These are phyloP conservation scores for Hibiscus tridactylites DNA, from an alignment of 345 rosid species.

Conservation along the genomic window DNA sequence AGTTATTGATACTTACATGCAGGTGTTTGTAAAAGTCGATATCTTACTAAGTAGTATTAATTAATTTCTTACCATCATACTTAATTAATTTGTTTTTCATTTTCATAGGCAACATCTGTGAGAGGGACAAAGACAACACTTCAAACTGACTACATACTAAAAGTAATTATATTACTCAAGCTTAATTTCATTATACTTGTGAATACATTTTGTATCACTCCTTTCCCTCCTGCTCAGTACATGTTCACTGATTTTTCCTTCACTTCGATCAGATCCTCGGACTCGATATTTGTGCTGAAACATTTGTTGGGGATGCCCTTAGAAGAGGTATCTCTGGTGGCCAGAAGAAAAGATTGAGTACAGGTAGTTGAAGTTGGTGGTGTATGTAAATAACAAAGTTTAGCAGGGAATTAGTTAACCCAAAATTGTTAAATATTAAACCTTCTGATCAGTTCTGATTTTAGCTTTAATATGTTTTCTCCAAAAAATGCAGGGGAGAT, in stretches of 20 bases:
- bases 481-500: conserved; percentile 46
- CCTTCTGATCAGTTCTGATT: neutral
- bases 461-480: neutral
- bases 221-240: neutral
- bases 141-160: conserved; percentile 44
- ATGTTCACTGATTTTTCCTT: neutral
- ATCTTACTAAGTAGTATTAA: neutral
- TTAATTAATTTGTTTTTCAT: neutral
- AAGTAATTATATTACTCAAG: conserved; percentile 16
- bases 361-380: conserved; percentile 19
- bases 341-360: conserved; percentile 41
- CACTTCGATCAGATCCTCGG: conserved; percentile 29
- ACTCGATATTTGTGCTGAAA: conserved; percentile 41
- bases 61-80: neutral
- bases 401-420: neutral
- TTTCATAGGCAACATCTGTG: conserved; percentile 34
- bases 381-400: neutral
- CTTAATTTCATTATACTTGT: neutral
- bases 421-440: neutral
- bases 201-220: neutral
- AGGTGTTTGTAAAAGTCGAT: conserved; percentile 18
- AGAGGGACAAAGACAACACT: conserved; percentile 30
- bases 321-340: conserved; percentile 48
- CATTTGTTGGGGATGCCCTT: conserved; percentile 40
- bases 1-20: conserved; percentile 38